These are phyloP conservation scores for Senna siamea DNA, from an alignment of 306 rosid species.

Conservation along the genomic window DNA sequence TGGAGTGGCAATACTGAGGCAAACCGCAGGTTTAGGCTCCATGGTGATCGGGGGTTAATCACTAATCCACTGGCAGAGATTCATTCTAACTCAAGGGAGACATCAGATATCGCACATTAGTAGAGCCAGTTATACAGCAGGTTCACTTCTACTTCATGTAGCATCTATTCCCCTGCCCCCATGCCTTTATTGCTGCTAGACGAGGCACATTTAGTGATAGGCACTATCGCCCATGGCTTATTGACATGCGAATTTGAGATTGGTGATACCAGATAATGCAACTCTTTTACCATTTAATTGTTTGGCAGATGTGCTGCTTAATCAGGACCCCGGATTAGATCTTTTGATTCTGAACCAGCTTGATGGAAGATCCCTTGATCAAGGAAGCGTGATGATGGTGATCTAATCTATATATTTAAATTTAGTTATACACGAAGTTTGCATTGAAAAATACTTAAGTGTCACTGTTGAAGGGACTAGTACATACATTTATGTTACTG, in stretches of 20 bases:
- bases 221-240: background rate
- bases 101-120: constrained; percentile 21
- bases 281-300: background rate
- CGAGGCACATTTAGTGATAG: constrained; percentile 4
- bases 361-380: constrained; percentile 23
- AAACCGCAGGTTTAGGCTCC: constrained; percentile 51
- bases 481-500: constrained; percentile 20
- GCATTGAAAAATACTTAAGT: constrained; percentile 1
- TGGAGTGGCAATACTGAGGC: constrained; percentile 39
- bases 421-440: constrained; percentile 1
- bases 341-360: constrained; percentile 13
- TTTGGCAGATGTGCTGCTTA: constrained; percentile 23
- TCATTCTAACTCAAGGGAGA: constrained; percentile 48
- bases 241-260: background rate
- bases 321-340: constrained; percentile 13
- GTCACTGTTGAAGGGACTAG: constrained; percentile 10
- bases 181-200: background rate
- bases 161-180: background rate
- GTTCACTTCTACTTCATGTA: constrained; percentile 30
- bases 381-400: constrained; percentile 3
- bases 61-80: constrained; percentile 79
- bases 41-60: constrained; percentile 59
- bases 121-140: constrained; percentile 39
- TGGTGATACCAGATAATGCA: background rate
- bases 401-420: background rate